These are phyloP conservation scores for Coemansia sp. DNA, from an alignment of 192 early-diverging fungal genomes.

Conservation along the genomic window DNA sequence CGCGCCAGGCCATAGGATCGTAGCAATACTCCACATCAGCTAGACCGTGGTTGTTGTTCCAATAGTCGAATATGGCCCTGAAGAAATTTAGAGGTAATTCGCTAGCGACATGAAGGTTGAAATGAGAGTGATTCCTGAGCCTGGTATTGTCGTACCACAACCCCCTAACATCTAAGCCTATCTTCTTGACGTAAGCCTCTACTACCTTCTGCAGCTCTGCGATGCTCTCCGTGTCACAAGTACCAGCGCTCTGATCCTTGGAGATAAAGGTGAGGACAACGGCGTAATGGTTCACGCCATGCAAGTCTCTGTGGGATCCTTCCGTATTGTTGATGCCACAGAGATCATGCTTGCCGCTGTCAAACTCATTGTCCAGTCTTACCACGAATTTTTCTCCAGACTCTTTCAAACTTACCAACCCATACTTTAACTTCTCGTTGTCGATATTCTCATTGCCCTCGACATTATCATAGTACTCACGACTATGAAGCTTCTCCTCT, in stretches of 20 bases:
- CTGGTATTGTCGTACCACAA: not conserved
- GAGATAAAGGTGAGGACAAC: not conserved
- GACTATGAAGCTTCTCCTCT: not conserved
- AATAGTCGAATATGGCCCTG: not conserved
- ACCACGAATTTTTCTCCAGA: not conserved
- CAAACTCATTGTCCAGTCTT: not conserved
- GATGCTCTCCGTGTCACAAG: not conserved
- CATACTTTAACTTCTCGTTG: not conserved
- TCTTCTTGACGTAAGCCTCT: not conserved
- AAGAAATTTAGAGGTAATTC: not conserved
- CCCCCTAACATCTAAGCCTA: not conserved
- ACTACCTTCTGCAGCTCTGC: not conserved
- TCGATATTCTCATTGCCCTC: not conserved
- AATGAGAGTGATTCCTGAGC: not conserved
- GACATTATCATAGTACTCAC: too few species aligned
- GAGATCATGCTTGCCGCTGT: not conserved
- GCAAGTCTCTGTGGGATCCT: not conserved
- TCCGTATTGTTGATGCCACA: not conserved
- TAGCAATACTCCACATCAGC: not conserved
- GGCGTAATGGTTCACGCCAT: not conserved
- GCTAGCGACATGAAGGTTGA: not conserved
- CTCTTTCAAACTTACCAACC: not conserved
- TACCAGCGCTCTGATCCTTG: not conserved
- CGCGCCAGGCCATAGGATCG: not conserved
- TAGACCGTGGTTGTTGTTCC: not conserved